These are phyloP conservation scores for Fusarium pseudograminearum DNA, from an alignment of 2,329 filamentous ascomycete species.

Conservation along the genomic window DNA sequence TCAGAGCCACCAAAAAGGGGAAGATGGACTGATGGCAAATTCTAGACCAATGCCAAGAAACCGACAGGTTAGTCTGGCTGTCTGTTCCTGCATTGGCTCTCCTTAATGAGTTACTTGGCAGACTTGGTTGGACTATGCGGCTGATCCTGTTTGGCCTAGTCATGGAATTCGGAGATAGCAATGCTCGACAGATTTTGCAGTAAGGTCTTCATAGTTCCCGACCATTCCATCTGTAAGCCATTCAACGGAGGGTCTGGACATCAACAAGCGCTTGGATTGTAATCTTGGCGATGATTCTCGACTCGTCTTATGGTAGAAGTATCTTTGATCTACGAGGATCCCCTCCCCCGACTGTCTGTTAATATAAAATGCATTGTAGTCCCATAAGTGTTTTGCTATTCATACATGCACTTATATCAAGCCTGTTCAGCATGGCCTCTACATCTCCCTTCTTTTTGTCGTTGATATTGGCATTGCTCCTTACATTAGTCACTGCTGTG, in stretches of 20 bases:
- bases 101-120: no score
- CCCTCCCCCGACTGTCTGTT: neutral
- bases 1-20: neutral
- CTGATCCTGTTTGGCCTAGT: neutral
- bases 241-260: no score
- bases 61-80: neutral
- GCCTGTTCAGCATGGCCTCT: neutral
- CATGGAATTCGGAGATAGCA: neutral
- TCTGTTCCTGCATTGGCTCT: neutral
- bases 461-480: conserved; percentile 8
- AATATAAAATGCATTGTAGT: neutral
- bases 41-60: neutral
- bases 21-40: neutral
- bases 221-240: no score
- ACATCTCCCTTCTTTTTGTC: neutral
- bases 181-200: neutral
- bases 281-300: neutral
- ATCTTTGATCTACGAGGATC: neutral
- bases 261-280: neutral
- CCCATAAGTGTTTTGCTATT: neutral
- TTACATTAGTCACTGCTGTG: conserved; percentile 23
- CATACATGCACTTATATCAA: neutral
- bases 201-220: no score
- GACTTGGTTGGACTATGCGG: neutral
- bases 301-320: neutral